phyloP scores from a whole-genome alignment of 1,284 basidiomycete genomes.

The Sparassis latifolia region DNA sequence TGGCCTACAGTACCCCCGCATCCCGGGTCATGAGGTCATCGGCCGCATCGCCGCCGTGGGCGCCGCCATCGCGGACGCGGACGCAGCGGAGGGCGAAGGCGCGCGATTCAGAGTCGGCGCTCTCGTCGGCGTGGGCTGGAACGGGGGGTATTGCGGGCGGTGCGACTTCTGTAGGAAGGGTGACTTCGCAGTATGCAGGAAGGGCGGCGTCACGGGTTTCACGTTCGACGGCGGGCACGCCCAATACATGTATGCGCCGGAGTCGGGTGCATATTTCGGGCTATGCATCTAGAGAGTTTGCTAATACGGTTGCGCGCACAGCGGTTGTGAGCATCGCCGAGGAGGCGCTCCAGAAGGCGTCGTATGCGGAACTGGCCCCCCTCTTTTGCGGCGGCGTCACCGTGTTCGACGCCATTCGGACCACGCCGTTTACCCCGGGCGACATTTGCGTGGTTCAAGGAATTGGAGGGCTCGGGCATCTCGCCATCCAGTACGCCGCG shows the following conservation, averaged over 20 bases:
- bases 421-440: constrained; percentile 16
- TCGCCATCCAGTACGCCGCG: constrained; percentile 19
- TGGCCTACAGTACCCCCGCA: constrained; percentile 10
- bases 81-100: neutral
- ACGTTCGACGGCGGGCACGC: constrained; percentile 13
- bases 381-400: neutral
- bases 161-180: constrained; percentile 18
- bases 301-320: constrained; percentile 28
- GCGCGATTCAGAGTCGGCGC: constrained; percentile 19
- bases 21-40: constrained; percentile 24
- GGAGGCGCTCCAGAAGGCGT: constrained; percentile 15
- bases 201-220: constrained; percentile 23
- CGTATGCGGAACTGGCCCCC: constrained; percentile 24
- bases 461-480: constrained; percentile 28
- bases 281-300: constrained; percentile 27
- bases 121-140: constrained; percentile 23
- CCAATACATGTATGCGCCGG: constrained; percentile 17
- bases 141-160: constrained; percentile 20
- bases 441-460: constrained; percentile 25
- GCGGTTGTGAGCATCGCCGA: constrained; percentile 26
- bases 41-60: constrained; percentile 21
- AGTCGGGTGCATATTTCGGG: constrained; percentile 6
- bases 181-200: constrained; percentile 16
- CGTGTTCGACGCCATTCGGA: constrained; percentile 14
- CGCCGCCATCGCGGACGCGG: neutral